Base-by-base conservation (phyloP, 306 rosid genomes). In the Datisca glomerata region DNA sequence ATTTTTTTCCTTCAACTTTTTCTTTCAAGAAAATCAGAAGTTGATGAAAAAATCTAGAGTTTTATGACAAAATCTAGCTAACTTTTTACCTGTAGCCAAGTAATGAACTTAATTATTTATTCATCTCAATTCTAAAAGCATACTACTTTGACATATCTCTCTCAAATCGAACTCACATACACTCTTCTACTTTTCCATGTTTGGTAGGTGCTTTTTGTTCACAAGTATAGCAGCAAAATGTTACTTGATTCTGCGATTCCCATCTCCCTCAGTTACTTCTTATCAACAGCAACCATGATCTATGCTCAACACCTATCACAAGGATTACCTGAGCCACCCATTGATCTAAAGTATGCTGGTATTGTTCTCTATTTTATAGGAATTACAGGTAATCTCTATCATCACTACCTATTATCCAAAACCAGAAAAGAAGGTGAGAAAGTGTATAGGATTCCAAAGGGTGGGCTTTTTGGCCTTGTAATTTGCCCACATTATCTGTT, bases 401-500 rank as follows among this genome's bases (percentile, higher is more conserved):
- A 89, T 62, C 97, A 89, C 56, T 67, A 9, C 48, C 61, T 80
- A 24, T 79, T 89, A 4, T 69, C 94, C 17, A 52, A 58, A 18
- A 53, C 81, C 39, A 76, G 94, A 54, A 57, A 43, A 45, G 17
- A 68, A 24, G 86, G 83, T 24, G 83, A 66, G 10, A 73, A 57
- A 41, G 75, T 74, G 20, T 87, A 87, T 41, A 74, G 60, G 70
- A 76, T 87, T 60, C 93, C 96, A 7, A 74, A 60, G 27, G 92
- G 94, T 54, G 96, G 94, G 21, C 61, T 86, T 9, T 86, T 86
- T 70, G 76, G 34, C 12, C 10, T 71, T 13, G 80, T 73, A 24
- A 57, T 75, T 5, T 81, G 96, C 68, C 94, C 94, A 1, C 93
- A 86, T 34, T 86, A 78, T 61, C 77, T 86, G 7, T 86, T 79